Evolutionary conservation across 2,329 filamentous ascomycete species (phyloP).

Genomic region (Fusarium sarcochroum): DNA sequence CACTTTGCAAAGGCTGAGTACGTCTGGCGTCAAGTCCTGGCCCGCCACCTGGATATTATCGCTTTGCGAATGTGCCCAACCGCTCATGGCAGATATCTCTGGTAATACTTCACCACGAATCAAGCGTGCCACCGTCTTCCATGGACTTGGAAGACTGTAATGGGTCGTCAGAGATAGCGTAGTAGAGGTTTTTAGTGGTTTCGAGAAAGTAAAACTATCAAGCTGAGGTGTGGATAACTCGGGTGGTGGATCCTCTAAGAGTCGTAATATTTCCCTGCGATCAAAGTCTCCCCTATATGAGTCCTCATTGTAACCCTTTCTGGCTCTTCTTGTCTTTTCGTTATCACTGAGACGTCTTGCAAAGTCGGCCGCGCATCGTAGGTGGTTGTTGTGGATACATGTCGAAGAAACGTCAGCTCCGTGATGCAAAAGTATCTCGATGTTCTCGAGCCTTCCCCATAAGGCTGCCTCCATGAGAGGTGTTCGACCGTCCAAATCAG

Average conservation of each 20-base stretch:
- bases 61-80: background rate
- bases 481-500: background rate
- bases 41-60: background rate
- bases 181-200: background rate
- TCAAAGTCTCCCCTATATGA: background rate
- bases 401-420: background rate
- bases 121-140: background rate
- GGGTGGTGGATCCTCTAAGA: background rate
- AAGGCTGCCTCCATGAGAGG: background rate
- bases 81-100: background rate
- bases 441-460: background rate
- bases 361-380: background rate
- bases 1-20: background rate
- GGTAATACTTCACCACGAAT: background rate
- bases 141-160: background rate
- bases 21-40: background rate
- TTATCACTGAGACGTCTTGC: background rate
- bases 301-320: background rate
- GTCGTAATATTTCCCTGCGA: background rate
- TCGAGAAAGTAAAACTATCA: background rate
- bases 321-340: background rate
- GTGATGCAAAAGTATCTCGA: background rate
- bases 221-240: background rate
- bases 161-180: background rate
- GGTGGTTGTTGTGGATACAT: background rate